phyloP scores from a whole-genome alignment of 352 stramenopile species.

The Phytophthora sp. region DNA sequence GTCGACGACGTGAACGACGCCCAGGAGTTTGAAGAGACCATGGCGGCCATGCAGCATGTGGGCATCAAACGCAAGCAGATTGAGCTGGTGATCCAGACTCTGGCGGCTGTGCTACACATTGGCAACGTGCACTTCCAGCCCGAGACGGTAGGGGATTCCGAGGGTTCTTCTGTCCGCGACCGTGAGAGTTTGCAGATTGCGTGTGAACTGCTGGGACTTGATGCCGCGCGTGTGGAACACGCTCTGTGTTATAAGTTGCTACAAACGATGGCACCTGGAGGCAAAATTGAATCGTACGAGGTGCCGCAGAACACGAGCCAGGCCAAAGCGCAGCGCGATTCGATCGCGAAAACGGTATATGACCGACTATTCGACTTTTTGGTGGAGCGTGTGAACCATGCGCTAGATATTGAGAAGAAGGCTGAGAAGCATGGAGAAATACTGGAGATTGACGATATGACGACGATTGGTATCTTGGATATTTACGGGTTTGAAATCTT shows the following conservation, averaged over 20 bases:
- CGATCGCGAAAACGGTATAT: slow-evolving; percentile 97
- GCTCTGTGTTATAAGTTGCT: slow-evolving; percentile 86
- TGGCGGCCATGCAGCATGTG: slow-evolving; percentile 88
- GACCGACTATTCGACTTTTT: slow-evolving; percentile 97
- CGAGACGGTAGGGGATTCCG: slow-evolving; percentile 68
- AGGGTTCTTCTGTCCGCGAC: slow-evolving; percentile 64
- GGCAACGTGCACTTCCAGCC: slow-evolving; percentile 79
- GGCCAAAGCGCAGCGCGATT: slow-evolving; percentile 93
- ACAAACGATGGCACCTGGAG: slow-evolving; percentile 87
- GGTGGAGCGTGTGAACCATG: slow-evolving; percentile 92
- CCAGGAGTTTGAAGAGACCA: slow-evolving; percentile 87
- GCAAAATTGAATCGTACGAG: slow-evolving; percentile 86
- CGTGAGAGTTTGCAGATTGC: slow-evolving; percentile 64
- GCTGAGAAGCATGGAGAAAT: slow-evolving; percentile 81
- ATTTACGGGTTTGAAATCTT: slow-evolving; percentile 98
- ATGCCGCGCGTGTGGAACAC: slow-evolving; percentile 65
- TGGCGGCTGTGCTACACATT: slow-evolving; percentile 81
- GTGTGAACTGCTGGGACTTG: slow-evolving; percentile 74
- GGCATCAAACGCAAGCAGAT: slow-evolving; percentile 91
- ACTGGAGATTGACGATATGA: slow-evolving; percentile 75
- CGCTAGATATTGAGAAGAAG: slow-evolving; percentile 85
- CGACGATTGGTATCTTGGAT: slow-evolving; percentile 93
- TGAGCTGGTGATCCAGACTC: slow-evolving; percentile 86
- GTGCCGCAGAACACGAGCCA: slow-evolving; percentile 88
- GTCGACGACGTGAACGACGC: slow-evolving; percentile 94